These are phyloP conservation scores for Kandelia obovata DNA, from an alignment of 345 rosid genomes.

Conservation along the genomic window DNA sequence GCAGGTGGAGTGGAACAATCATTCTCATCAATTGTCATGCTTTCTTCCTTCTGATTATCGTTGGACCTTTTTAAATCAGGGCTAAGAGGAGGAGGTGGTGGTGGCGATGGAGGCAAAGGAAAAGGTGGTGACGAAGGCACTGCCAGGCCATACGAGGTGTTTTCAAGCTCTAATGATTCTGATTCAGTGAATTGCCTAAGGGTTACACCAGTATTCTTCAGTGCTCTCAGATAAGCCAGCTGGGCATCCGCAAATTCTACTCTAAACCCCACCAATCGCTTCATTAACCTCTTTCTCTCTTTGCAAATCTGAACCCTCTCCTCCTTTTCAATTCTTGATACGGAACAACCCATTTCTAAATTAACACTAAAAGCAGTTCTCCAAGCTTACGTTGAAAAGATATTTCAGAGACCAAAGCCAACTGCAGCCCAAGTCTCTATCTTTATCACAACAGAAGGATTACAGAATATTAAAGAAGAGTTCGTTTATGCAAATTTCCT, in stretches of 20 bases:
- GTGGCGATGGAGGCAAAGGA: conserved; percentile 61
- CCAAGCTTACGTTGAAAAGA: background rate
- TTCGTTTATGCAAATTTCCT: background rate
- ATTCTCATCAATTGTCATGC: conserved; percentile 34
- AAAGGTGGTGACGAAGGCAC: conserved; percentile 48
- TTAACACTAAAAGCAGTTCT: background rate
- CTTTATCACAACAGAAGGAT: conserved; percentile 2
- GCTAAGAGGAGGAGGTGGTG: conserved; percentile 74
- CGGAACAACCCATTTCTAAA: conserved; percentile 77
- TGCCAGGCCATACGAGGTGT: conserved; percentile 31
- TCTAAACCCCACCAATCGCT: conserved; percentile 56
- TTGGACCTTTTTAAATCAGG: conserved; percentile 39
- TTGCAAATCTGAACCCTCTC: conserved; percentile 67
- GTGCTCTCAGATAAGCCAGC: conserved; percentile 65
- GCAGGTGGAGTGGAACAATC: conserved; percentile 39
- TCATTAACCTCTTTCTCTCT: conserved; percentile 85
- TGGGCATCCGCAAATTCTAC: conserved; percentile 81
- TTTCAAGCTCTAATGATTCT: conserved; percentile 65
- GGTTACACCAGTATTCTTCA: conserved; percentile 83
- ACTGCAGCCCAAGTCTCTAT: background rate
- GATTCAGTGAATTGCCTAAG: conserved; percentile 92
- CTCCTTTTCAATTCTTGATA: conserved; percentile 74
- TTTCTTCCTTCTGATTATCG: conserved; percentile 32
- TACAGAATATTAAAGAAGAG: background rate
- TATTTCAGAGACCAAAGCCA: background rate